These are phyloP conservation scores for Volvariella surrecta DNA, from an alignment of 1,284 basidiomycete genomes.

Conservation along the genomic window DNA sequence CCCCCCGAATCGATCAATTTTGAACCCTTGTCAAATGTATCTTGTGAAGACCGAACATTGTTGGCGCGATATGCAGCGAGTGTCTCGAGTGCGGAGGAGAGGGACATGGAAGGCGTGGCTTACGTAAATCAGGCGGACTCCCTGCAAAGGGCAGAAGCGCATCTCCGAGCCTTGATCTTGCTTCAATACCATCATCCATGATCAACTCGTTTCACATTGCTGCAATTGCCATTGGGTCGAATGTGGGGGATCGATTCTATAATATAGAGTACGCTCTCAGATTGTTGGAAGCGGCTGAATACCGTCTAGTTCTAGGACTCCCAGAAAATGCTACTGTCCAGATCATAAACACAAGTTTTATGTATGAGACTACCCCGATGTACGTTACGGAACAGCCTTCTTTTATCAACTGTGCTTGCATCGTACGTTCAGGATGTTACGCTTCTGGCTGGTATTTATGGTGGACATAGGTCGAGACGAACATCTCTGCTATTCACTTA, in stretches of 20 bases:
- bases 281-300: constrained; percentile 38
- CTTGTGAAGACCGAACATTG: constrained; percentile 61
- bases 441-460: not conserved
- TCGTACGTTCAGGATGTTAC: constrained; percentile 41
- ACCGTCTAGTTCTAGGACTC: constrained; percentile 16
- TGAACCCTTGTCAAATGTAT: constrained; percentile 58
- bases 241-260: constrained; percentile 82
- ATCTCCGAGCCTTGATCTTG: no score
- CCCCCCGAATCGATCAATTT: constrained; percentile 46
- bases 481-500: constrained; percentile 54
- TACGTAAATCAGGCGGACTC: no score
- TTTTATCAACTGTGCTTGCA: constrained; percentile 88
- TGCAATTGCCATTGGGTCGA: constrained; percentile 83
- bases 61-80: constrained; percentile 65
- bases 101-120: constrained; percentile 14
- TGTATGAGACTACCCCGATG: constrained; percentile 96
- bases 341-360: constrained; percentile 77
- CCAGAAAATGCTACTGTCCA: constrained; percentile 20
- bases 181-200: no score
- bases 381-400: constrained; percentile 86
- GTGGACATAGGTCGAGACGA: constrained; percentile 60
- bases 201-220: no score
- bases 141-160: no score
- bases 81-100: constrained; percentile 50
- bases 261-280: constrained; percentile 76